A percentile compares a stretch with the other conserved stretches of the same genome.
Evolutionary conservation across 768 basidiomycete species (phyloP).

Genomic region (Cystobasidium ongulense): DNA sequence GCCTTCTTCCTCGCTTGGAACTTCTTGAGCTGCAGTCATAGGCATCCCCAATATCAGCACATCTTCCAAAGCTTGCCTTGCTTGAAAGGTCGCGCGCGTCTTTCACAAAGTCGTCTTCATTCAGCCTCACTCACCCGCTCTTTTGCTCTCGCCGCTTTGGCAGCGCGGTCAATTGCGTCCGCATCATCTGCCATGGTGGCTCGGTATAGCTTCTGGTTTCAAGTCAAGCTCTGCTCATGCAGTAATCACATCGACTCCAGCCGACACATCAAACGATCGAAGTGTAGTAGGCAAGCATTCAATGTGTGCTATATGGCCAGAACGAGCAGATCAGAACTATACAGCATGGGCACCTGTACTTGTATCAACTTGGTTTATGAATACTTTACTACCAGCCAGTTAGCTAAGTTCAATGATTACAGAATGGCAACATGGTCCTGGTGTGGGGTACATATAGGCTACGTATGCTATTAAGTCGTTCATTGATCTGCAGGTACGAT

Average conservation of each 20-base stretch:
- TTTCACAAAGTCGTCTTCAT: neutral
- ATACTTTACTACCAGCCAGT: too few relatives aligned
- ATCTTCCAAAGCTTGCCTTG: neutral
- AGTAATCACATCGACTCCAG: too few relatives aligned
- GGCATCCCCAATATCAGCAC: neutral
- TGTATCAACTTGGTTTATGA: too few relatives aligned
- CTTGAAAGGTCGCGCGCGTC: neutral
- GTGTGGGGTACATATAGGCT: neutral
- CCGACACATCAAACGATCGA: too few relatives aligned
- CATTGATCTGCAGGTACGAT: neutral
- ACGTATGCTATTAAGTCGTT: neutral
- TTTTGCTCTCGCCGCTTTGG: constrained; percentile 15
- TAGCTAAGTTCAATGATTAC: too few relatives aligned
- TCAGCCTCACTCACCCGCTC: neutral
- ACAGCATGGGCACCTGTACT: too few relatives aligned
- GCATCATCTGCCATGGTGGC: constrained; percentile 13
- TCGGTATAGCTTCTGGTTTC: too few relatives aligned
- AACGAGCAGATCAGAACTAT: too few relatives aligned
- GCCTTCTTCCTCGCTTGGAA: constrained; percentile 21
- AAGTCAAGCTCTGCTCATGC: neutral
- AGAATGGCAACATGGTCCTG: too few relatives aligned
- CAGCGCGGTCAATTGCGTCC: constrained; percentile 3
- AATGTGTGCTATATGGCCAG: too few relatives aligned
- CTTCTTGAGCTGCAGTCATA: constrained; percentile 1
- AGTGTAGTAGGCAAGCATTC: too few relatives aligned